A percentile compares a stretch with the other conserved stretches of the same genome.
Conservation (phyloP, 495 filamentous ascomycete species). For the Aspergillus diversus region DNA sequence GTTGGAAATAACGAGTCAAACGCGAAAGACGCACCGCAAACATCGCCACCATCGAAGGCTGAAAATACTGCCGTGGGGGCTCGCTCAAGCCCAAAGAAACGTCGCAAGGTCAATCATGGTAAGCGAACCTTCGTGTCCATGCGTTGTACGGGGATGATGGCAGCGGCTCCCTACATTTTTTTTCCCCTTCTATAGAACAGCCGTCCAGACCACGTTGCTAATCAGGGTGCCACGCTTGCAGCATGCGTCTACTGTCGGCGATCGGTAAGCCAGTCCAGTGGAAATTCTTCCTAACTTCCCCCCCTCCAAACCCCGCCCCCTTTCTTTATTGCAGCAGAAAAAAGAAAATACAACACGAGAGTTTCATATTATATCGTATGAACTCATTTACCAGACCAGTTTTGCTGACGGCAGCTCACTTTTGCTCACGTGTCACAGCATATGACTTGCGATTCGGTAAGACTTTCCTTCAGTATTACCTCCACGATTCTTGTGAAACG, state of each 20-base stretch:
- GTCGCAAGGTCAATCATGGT: slow-evolving; percentile 99
- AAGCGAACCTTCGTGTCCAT: slow-evolving; percentile 44
- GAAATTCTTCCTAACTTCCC: slow-evolving; percentile 9
- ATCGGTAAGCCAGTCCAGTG: slow-evolving; percentile 72
- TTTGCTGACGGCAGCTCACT: slow-evolving; percentile 42
- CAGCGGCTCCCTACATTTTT: slow-evolving; percentile 36
- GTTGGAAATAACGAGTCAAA: slow-evolving; percentile 31
- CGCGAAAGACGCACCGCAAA: slow-evolving; percentile 37
- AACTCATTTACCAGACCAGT: slow-evolving; percentile 13
- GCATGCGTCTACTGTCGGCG: slow-evolving; percentile 99
- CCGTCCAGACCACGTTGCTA: slow-evolving; percentile 34
- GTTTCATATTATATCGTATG: slow-evolving; percentile 1
- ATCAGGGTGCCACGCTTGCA: slow-evolving; percentile 47
- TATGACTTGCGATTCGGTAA: slow-evolving; percentile 99
- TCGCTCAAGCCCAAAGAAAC: slow-evolving; percentile 80
- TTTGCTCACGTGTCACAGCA: slow-evolving; percentile 66
- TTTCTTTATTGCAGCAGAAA: slow-evolving; percentile 13
- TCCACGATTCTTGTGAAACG: slow-evolving; percentile 33
- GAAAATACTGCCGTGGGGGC: slow-evolving; percentile 40
- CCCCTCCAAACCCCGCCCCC: slow-evolving; percentile 4
- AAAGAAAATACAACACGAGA: slow-evolving; percentile 15
- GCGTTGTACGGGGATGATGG: slow-evolving; percentile 36
- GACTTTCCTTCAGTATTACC: slow-evolving; percentile 53
- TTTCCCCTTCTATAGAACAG: slow-evolving; percentile 23
- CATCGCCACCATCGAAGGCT: slow-evolving; percentile 40